Evolutionary conservation across 2,329 filamentous ascomycete species (phyloP).

Genomic region (Aaosphaeria pasadenensis): DNA sequence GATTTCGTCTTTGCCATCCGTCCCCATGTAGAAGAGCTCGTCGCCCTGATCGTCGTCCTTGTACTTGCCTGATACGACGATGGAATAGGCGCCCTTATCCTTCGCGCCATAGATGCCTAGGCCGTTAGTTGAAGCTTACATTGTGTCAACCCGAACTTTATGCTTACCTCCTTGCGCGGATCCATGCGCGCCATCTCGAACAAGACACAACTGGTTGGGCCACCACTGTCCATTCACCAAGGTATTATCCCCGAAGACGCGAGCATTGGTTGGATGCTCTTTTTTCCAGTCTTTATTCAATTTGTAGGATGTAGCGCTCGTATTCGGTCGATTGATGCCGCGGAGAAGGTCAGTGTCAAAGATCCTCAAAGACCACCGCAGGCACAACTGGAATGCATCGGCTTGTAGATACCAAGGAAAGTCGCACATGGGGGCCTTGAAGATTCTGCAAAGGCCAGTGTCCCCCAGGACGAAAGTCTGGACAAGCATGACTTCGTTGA

Average conservation of each 20-base stretch:
- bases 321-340: conserved; percentile 33
- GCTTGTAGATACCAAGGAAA: conserved; percentile 48
- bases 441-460: conserved; percentile 41
- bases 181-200: conserved; percentile 56
- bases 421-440: conserved; percentile 20
- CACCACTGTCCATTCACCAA: conserved; percentile 54
- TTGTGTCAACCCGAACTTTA: too few species aligned
- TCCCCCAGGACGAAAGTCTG: conserved; percentile 36
- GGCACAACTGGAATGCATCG: conserved; percentile 47
- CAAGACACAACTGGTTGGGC: conserved; percentile 50
- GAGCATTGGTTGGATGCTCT: too few species aligned
- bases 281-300: background rate
- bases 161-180: conserved; percentile 35
- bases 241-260: conserved; percentile 36
- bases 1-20: conserved; percentile 33
- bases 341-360: conserved; percentile 47
- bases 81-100: conserved; percentile 50
- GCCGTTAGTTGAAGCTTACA: conserved; percentile 15
- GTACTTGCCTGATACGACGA: conserved; percentile 50
- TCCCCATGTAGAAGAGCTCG: conserved; percentile 52
- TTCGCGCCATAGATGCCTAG: conserved; percentile 47
- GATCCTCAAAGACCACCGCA: conserved; percentile 42
- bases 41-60: conserved; percentile 51
- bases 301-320: conserved; percentile 2
- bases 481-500: conserved; percentile 30